phyloP scores from a whole-genome alignment of 805 yeast genomes.

The Candida golubevii region DNA sequence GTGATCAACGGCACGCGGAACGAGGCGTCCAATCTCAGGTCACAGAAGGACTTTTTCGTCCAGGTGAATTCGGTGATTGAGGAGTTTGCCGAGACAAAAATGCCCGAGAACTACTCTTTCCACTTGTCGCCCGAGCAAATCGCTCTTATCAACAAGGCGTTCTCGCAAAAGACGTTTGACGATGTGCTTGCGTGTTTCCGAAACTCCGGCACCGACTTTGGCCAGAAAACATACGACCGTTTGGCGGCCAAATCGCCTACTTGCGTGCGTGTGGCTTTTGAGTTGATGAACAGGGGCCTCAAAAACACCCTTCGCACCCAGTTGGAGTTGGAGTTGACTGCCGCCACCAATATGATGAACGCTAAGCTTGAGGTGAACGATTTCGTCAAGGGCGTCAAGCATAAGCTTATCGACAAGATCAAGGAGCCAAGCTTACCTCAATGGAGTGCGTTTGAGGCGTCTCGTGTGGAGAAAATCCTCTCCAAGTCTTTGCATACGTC shows the following conservation, averaged over 20 bases:
- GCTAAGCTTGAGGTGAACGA: constrained; percentile 47
- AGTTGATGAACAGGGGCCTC: constrained; percentile 59
- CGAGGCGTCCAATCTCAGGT: constrained; percentile 17
- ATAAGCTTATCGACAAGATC: constrained; percentile 59
- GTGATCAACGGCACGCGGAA: constrained; percentile 25
- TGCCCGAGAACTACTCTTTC: constrained; percentile 60
- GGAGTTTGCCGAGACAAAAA: constrained; percentile 62
- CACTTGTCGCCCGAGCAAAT: constrained; percentile 55
- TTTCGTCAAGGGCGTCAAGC: constrained; percentile 65
- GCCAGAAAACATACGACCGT: constrained; percentile 50
- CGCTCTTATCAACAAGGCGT: constrained; percentile 63
- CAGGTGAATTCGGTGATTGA: constrained; percentile 71
- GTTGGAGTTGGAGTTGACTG: constrained; percentile 63
- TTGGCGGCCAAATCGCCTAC: constrained; percentile 68
- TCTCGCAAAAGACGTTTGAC: constrained; percentile 50
- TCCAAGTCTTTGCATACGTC: constrained; percentile 17
- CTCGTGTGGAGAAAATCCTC: constrained; percentile 20
- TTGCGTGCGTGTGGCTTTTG: constrained; percentile 70
- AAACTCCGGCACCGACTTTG: constrained; percentile 61
- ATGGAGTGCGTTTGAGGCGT: constrained; percentile 36
- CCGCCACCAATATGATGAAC: constrained; percentile 73
- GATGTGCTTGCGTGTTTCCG: constrained; percentile 51
- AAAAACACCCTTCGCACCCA: constrained; percentile 58
- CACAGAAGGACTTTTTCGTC: constrained; percentile 41
- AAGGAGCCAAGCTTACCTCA: constrained; percentile 45